These are phyloP conservation scores for Dicorynia guianensis DNA, from an alignment of 306 rosid species.

Conservation along the genomic window DNA sequence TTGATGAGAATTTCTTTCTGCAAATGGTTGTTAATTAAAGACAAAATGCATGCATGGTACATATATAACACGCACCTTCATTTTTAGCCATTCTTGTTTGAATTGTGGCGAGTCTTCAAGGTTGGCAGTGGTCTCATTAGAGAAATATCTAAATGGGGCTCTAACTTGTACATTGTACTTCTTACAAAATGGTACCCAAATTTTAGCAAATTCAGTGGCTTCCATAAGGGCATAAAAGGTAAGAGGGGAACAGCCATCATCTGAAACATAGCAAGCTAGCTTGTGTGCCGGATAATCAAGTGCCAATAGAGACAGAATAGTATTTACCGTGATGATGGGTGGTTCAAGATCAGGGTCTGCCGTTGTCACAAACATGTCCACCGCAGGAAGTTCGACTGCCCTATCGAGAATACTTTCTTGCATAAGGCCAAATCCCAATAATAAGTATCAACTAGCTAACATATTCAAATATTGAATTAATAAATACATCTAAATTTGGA, in stretches of 20 bases:
- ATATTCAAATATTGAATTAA: too few relatives aligned
- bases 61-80: slow-evolving; percentile 32
- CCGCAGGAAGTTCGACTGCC: slow-evolving; percentile 44
- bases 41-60: too few relatives aligned
- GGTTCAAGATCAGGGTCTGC: slow-evolving; percentile 55
- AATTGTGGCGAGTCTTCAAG: slow-evolving; percentile 18
- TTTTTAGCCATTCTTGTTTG: slow-evolving; percentile 33
- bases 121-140: background rate
- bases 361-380: slow-evolving; percentile 62
- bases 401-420: background rate
- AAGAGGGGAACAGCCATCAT: too few relatives aligned
- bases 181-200: slow-evolving; percentile 57
- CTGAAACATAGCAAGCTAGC: slow-evolving; percentile 55
- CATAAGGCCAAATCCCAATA: too few relatives aligned
- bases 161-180: slow-evolving; percentile 43
- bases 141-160: slow-evolving; percentile 58
- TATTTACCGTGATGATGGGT: slow-evolving; percentile 54
- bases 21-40: too few relatives aligned
- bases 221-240: slow-evolving; percentile 39
- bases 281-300: slow-evolving; percentile 58
- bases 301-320: slow-evolving; percentile 54
- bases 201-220: slow-evolving; percentile 48
- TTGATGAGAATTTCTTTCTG: too few relatives aligned
- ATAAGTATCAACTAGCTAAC: too few relatives aligned
- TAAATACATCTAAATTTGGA: too few relatives aligned